Evolutionary conservation across 108 stramenopile species (phyloP).

Genomic region (Skeletonema marinoi): DNA sequence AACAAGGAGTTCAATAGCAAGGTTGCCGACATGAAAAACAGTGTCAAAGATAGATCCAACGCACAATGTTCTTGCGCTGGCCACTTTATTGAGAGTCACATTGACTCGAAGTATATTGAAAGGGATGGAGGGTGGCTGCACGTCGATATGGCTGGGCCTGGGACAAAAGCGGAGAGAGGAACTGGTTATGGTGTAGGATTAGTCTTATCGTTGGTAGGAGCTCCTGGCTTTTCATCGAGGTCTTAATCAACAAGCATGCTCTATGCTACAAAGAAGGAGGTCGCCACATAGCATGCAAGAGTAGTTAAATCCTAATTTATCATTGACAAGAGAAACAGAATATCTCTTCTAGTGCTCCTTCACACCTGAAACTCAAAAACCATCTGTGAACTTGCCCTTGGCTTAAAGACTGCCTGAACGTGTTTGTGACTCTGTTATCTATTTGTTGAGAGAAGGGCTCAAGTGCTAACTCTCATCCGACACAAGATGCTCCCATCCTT

Average conservation of each 20-base stretch:
- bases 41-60: constrained; percentile 80
- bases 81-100: constrained; percentile 87
- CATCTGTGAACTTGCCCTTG: background rate
- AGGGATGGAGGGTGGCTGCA: constrained; percentile 79
- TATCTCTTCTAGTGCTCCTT: too few species aligned
- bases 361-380: background rate
- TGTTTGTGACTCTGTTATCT: background rate
- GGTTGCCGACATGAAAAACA: constrained; percentile 91
- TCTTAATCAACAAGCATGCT: background rate
- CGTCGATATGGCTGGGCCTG: constrained; percentile 88
- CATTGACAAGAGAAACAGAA: too few species aligned
- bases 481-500: background rate
- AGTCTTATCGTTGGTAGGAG: constrained; percentile 46
- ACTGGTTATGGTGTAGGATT: constrained; percentile 94
- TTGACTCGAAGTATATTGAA: constrained; percentile 39
- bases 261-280: background rate
- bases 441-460: background rate
- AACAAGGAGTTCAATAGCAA: constrained; percentile 66
- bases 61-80: constrained; percentile 86
- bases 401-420: background rate
- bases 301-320: too few species aligned
- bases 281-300: too few species aligned
- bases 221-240: constrained; percentile 29
- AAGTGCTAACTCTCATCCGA: background rate
- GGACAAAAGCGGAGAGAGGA: constrained; percentile 71